phyloP scores from a whole-genome alignment of 805 yeast species.

The Huiozyma naganishii region DNA sequence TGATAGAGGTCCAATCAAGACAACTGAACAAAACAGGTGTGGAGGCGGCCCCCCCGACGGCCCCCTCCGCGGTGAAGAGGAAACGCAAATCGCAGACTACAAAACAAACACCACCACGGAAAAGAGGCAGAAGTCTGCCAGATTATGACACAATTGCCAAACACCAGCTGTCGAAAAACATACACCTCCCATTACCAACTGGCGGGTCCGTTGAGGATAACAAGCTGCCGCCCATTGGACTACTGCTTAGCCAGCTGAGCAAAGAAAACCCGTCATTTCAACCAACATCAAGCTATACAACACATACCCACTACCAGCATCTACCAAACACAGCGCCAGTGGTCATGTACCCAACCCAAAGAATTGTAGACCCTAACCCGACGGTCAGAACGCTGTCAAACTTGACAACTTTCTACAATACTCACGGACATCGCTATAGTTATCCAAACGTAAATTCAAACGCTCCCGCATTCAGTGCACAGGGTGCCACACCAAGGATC shows the following conservation, averaged over 20 bases:
- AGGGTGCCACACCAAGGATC: not conserved
- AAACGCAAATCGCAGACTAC: not conserved
- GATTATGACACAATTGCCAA: not conserved
- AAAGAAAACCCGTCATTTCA: not conserved
- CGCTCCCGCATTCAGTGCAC: not conserved
- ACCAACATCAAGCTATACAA: not conserved
- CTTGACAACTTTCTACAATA: constrained; percentile 19
- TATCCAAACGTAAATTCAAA: constrained; percentile 10
- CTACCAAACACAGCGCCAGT: not conserved
- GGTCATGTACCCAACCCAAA: not conserved
- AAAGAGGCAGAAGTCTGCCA: not conserved
- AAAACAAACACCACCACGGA: not conserved
- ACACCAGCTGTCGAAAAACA: not conserved
- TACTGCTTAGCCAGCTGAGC: not conserved
- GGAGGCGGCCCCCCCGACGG: not conserved
- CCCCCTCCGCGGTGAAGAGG: not conserved
- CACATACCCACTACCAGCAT: not conserved
- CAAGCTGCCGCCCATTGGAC: not conserved
- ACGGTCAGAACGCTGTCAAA: constrained; percentile 17
- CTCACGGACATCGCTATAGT: constrained; percentile 18
- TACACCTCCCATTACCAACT: not conserved
- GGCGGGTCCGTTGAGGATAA: no score
- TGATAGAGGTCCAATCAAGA: not conserved
- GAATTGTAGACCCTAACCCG: constrained; percentile 5
- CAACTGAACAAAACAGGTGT: not conserved